These are phyloP conservation scores for Mycena olivaceomarginata DNA, from an alignment of 768 basidiomycete species.

Conservation along the genomic window DNA sequence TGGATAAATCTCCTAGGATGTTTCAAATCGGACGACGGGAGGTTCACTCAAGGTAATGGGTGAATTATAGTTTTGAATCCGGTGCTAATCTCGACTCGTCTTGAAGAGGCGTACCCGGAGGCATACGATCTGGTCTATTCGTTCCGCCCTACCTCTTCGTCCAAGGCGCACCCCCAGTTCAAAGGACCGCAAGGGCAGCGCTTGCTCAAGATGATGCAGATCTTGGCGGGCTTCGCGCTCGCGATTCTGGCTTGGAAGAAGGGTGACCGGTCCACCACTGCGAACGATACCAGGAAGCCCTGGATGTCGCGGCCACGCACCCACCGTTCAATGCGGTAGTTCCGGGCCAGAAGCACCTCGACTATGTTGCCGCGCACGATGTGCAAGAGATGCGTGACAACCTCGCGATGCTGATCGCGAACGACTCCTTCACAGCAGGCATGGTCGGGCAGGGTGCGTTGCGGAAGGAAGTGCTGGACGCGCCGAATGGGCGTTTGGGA, in stretches of 20 bases:
- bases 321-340: conserved; percentile 42
- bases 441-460: conserved; percentile 32
- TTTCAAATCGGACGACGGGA: conserved; percentile 35
- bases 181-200: conserved; percentile 46
- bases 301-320: conserved; percentile 53
- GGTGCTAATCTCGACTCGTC: conserved; percentile 41
- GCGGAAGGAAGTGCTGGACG: conserved; percentile 50
- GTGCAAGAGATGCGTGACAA: conserved; percentile 49
- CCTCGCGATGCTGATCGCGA: conserved; percentile 47
- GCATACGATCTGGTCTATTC: conserved; percentile 54
- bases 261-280: conserved; percentile 54
- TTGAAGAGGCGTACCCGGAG: conserved; percentile 50
- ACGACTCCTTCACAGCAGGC: conserved; percentile 48
- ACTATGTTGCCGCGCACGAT: conserved; percentile 47
- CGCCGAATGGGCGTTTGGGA: conserved; percentile 45
- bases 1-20: conserved; percentile 56
- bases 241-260: conserved; percentile 57
- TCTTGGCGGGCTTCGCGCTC: conserved; percentile 52
- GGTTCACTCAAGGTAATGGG: conserved; percentile 30
- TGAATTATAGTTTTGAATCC: conserved; percentile 35
- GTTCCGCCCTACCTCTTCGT: conserved; percentile 48
- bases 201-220: conserved; percentile 57
- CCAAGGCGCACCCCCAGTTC: conserved; percentile 47
- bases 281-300: conserved; percentile 56
- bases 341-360: conserved; percentile 46